Base-by-base conservation (phyloP, 768 basidiomycete genomes). In the Tricholoma sp. region DNA sequence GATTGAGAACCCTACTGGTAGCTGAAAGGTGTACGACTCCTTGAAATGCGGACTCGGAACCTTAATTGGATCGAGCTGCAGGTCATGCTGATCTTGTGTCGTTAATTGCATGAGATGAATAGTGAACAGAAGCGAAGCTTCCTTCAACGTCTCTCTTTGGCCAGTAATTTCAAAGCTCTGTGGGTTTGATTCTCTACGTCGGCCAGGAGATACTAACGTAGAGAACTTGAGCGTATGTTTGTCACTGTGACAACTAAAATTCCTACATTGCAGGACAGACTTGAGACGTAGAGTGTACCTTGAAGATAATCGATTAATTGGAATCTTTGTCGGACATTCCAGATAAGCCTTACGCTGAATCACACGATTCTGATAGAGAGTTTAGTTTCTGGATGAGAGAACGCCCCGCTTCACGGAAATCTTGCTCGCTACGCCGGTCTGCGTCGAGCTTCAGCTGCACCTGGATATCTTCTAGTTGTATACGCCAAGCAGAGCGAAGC, bases 11-110 rank as follows among this genome's bases (percentile, higher is more conserved):
- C 62, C 59, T 11, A 56, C 56, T 39, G 59, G 63, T 24, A 63
- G 55, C 17, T 52, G 62, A 62, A 65, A 77, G 18, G 61, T 69
- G 61, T 57, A 57, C 11, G 61, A 63, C 4, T 57, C 32, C 47
- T 67, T 59, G 7, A 67, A 41, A 12, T 60, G 58, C 0, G 76
- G 76, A 1, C 57, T 60, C 1, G 76, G 74, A 18, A 76, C 59
- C 49, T 69, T 71, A 6, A 49, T 59, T 1, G 64, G 36, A 52
- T 76, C 63, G 13, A 75, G 57, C 56, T 71, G 73, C 49, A 76
- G 57, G 0, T 63, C 61, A 3, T 39, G 13, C 17, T 28, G 28
- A 1, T 58, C 59, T n/a, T 63, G 42, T 36, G 58, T 53, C 6
- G 52, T 52, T 33, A 18, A 44, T 18, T 56, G 52, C 17, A 18